Evolutionary conservation across 805 yeast species (phyloP).

Genomic region (Cephaloascus fragrans): DNA sequence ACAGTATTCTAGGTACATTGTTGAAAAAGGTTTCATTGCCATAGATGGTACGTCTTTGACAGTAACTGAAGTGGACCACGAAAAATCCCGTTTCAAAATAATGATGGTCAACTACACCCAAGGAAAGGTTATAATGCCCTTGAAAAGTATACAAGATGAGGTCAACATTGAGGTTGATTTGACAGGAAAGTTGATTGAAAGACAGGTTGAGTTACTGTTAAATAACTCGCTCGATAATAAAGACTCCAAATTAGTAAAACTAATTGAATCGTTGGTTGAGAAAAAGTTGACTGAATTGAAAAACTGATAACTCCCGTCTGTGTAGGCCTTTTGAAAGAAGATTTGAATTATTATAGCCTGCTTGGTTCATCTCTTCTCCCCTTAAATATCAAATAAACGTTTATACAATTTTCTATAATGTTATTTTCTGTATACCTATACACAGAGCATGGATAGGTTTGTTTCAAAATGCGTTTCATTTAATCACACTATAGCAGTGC

Average conservation of each 20-base stretch:
- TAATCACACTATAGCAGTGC: no score
- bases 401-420: no score
- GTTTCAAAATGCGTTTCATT: no score
- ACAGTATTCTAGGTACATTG: constrained; percentile 62
- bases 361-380: no score
- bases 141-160: constrained; percentile 46
- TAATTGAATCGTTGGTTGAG: constrained; percentile 40
- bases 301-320: no score
- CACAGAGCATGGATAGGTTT: no score
- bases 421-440: no score
- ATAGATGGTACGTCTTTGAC: constrained; percentile 93
- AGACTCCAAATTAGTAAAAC: constrained; percentile 36
- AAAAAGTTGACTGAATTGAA: constrained; percentile 25
- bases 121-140: constrained; percentile 63
- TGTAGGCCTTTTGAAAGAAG: no score
- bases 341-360: no score
- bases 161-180: constrained; percentile 94
- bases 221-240: constrained; percentile 41
- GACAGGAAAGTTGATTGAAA: constrained; percentile 84
- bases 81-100: constrained; percentile 49
- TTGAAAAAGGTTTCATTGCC: constrained; percentile 90
- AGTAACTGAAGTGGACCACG: constrained; percentile 66
- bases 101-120: constrained; percentile 93
- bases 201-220: constrained; percentile 60
- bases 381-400: no score